Evolutionary conservation across 2,329 filamentous ascomycete genomes (phyloP).

Genomic region (Coniochaeta prunicola): DNA sequence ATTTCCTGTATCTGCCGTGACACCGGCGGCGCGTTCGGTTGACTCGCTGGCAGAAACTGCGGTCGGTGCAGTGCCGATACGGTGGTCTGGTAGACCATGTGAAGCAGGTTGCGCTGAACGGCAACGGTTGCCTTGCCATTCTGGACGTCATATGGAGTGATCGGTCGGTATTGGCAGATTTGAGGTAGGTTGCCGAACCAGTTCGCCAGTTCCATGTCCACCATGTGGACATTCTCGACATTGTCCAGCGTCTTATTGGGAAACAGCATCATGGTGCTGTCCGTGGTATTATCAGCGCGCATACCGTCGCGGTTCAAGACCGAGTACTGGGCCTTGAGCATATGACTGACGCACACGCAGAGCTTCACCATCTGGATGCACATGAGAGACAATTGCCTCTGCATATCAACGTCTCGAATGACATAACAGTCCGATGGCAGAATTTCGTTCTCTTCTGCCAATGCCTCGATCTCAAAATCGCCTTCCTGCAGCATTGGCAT

Average conservation of each 20-base stretch:
- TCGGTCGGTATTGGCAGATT: constrained; percentile 60
- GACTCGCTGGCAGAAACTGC: constrained; percentile 73
- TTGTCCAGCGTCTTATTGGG: constrained; percentile 84
- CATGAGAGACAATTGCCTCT: constrained; percentile 74
- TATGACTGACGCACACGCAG: constrained; percentile 81
- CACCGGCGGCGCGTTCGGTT: constrained; percentile 33
- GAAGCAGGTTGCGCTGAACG: constrained; percentile 76
- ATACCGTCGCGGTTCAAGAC: constrained; percentile 79
- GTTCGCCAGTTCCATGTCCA: constrained; percentile 69
- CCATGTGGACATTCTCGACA: constrained; percentile 67
- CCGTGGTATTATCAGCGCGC: constrained; percentile 68
- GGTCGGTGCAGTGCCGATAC: constrained; percentile 86
- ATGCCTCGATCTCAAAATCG: constrained; percentile 72
- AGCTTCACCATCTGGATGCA: constrained; percentile 89
- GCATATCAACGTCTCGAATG: constrained; percentile 63
- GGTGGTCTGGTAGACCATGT: constrained; percentile 92
- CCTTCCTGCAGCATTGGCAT: constrained; percentile 80
- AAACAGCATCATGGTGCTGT: constrained; percentile 79
- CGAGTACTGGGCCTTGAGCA: constrained; percentile 86
- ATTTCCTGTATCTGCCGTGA: constrained; percentile 71
- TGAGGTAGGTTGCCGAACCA: constrained; percentile 70
- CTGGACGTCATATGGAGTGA: constrained; percentile 47
- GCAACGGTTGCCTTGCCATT: constrained; percentile 53
- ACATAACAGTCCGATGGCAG: constrained; percentile 65
- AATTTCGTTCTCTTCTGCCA: constrained; percentile 61